phyloP scores from a whole-genome alignment of 2,329 filamentous ascomycete genomes.

The Microcyclospora tardicrescens region DNA sequence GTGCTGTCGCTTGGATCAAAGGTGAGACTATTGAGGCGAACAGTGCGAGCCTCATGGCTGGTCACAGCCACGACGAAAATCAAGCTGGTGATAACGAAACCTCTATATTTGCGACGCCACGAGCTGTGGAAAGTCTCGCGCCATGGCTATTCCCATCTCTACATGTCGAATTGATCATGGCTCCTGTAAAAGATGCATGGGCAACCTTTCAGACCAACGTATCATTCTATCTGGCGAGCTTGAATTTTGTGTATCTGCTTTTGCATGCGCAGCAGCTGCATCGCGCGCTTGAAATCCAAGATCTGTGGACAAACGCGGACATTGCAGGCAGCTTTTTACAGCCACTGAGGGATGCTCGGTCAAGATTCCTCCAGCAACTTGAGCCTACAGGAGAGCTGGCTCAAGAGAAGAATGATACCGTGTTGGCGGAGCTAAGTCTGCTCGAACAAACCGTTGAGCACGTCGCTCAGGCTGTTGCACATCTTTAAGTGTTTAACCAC shows the following conservation, averaged over 20 bases:
- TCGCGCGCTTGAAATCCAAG: slow-evolving; percentile 32
- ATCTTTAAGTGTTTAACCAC: slow-evolving; percentile 30
- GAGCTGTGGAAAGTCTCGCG: slow-evolving; percentile 35
- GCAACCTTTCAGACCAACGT: slow-evolving; percentile 39
- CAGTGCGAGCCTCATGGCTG: slow-evolving; percentile 12
- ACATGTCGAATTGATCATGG: slow-evolving; percentile 27
- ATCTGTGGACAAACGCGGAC: slow-evolving; percentile 28
- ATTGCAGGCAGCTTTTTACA: slow-evolving; percentile 31
- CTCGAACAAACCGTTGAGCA: slow-evolving; percentile 21
- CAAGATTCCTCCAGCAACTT: slow-evolving; percentile 26
- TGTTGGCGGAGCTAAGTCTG: slow-evolving; percentile 22
- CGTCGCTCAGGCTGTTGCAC: slow-evolving; percentile 30
- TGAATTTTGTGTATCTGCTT: slow-evolving; percentile 48
- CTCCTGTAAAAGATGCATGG: slow-evolving; percentile 27
- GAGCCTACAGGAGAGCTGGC: slow-evolving; percentile 23
- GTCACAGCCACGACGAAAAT: slow-evolving; percentile 7
- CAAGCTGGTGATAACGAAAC: slow-evolving; percentile 2
- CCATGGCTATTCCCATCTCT: slow-evolving; percentile 41
- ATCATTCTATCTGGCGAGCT: slow-evolving; percentile 40
- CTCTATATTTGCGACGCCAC: slow-evolving; percentile 36
- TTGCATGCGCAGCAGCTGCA: slow-evolving; percentile 38
- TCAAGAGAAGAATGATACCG: slow-evolving; percentile 23
- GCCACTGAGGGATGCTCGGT: slow-evolving; percentile 28
- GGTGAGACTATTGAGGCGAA: slow-evolving; percentile 43
- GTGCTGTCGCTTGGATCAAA: slow-evolving; percentile 48